phyloP scores from a whole-genome alignment of 1,284 basidiomycete genomes.

The Cryptococcus hybrid region DNA sequence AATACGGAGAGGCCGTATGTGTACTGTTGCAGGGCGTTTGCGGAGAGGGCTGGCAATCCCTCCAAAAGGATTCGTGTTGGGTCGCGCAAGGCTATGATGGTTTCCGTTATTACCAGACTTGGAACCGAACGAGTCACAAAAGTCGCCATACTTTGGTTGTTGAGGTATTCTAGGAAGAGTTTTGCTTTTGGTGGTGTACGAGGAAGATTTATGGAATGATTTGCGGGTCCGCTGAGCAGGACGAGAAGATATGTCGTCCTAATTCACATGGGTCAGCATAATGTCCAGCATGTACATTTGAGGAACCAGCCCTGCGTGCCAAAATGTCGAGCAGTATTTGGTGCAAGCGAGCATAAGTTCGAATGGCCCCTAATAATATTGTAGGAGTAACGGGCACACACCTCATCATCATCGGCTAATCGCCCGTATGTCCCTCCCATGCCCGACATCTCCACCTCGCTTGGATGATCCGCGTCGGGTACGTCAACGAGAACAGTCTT shows the following conservation, averaged over 20 bases:
- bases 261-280: not conserved
- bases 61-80: not conserved
- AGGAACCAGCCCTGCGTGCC: no score
- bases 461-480: constrained; percentile 10
- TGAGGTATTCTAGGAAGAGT: not conserved
- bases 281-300: no score
- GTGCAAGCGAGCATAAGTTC: no score
- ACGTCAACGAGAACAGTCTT: constrained; percentile 44
- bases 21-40: not conserved
- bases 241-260: not conserved
- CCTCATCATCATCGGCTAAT: constrained; percentile 29
- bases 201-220: not conserved
- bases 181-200: not conserved
- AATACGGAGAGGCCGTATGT: constrained; percentile 1
- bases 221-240: not conserved
- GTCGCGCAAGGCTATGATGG: not conserved
- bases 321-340: no score
- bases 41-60: not conserved
- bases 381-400: constrained; percentile 3
- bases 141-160: not conserved
- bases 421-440: constrained; percentile 24
- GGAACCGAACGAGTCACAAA: not conserved
- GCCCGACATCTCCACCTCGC: constrained; percentile 33
- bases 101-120: not conserved
- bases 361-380: no score